These are phyloP conservation scores for Suillus bovinus DNA, from an alignment of 768 basidiomycete species.

Conservation along the genomic window DNA sequence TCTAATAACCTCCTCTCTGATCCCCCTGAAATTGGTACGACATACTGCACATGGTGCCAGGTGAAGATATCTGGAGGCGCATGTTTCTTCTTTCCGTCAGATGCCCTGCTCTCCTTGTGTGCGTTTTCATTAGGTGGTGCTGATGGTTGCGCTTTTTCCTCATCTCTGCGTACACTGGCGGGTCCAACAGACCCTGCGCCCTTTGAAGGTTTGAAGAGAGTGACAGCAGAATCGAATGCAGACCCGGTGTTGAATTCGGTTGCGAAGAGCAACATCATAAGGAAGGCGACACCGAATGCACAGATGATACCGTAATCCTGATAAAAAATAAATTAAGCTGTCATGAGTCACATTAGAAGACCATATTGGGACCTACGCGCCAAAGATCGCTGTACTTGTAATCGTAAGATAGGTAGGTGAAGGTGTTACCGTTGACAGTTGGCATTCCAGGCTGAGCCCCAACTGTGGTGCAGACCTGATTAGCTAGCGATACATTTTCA, in stretches of 20 bases:
- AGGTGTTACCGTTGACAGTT: slow-evolving; percentile 62
- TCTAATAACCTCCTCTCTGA: slow-evolving; percentile 59
- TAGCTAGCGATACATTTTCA: slow-evolving; percentile 49
- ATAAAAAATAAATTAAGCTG: neutral
- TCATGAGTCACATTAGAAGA: neutral
- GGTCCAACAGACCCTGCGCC: slow-evolving; percentile 36
- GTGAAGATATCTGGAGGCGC: slow-evolving; percentile 65
- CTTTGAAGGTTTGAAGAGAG: slow-evolving; percentile 59
- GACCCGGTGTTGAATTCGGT: slow-evolving; percentile 52
- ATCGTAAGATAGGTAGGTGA: slow-evolving; percentile 44
- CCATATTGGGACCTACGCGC: slow-evolving; percentile 34
- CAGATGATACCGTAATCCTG: slow-evolving; percentile 71
- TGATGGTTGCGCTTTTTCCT: slow-evolving; percentile 28
- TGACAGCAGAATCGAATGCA: slow-evolving; percentile 40
- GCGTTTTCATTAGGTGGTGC: neutral
- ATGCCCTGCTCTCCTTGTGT: neutral
- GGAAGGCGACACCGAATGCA: slow-evolving; percentile 63
- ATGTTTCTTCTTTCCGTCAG: slow-evolving; percentile 22
- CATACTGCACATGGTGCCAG: slow-evolving; percentile 73
- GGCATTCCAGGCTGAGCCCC: slow-evolving; percentile 63
- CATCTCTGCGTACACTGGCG: slow-evolving; percentile 25
- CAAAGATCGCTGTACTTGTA: slow-evolving; percentile 50
- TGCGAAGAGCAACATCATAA: slow-evolving; percentile 53
- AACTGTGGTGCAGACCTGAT: slow-evolving; percentile 77
- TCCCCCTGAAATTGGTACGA: slow-evolving; percentile 36